phyloP scores from a whole-genome alignment of 176 grass and related monocot species.

The Oryza punctata region DNA sequence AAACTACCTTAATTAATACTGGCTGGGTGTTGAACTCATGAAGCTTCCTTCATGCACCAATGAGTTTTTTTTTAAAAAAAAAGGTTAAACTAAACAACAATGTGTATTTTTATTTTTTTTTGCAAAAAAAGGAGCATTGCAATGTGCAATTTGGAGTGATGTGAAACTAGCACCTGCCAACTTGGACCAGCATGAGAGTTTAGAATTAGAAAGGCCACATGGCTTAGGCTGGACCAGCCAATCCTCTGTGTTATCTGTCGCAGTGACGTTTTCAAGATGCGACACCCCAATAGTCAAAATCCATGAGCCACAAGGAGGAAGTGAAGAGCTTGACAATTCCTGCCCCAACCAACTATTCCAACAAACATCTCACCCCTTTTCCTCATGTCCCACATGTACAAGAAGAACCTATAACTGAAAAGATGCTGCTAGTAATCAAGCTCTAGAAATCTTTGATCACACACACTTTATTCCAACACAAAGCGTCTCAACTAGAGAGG shows the following conservation, averaged over 20 bases:
- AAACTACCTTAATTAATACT: background rate
- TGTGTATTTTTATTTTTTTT: background rate
- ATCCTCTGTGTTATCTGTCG: background rate
- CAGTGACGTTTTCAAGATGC: constrained; percentile 11
- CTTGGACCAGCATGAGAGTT: background rate
- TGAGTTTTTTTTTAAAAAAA: background rate
- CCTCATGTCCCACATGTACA: background rate
- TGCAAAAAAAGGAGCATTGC: background rate
- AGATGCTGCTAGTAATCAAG: background rate
- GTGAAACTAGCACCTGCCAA: background rate
- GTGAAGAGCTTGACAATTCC: background rate
- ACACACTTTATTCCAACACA: background rate
- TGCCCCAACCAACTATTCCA: constrained; percentile 13
- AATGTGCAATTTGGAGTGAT: background rate
- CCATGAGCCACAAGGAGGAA: background rate
- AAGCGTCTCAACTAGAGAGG: background rate
- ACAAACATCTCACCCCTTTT: background rate
- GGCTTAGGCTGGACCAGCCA: constrained; percentile 30
- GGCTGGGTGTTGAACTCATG: background rate
- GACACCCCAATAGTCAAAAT: constrained; percentile 28
- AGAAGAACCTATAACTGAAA: background rate
- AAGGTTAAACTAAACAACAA: background rate
- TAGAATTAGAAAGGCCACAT: constrained; percentile 14
- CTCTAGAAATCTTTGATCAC: background rate
- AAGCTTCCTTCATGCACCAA: background rate